Evolutionary conservation across 2,329 filamentous ascomycete species (phyloP).

Genomic region (Pseudophaeomoniella oleicola): DNA sequence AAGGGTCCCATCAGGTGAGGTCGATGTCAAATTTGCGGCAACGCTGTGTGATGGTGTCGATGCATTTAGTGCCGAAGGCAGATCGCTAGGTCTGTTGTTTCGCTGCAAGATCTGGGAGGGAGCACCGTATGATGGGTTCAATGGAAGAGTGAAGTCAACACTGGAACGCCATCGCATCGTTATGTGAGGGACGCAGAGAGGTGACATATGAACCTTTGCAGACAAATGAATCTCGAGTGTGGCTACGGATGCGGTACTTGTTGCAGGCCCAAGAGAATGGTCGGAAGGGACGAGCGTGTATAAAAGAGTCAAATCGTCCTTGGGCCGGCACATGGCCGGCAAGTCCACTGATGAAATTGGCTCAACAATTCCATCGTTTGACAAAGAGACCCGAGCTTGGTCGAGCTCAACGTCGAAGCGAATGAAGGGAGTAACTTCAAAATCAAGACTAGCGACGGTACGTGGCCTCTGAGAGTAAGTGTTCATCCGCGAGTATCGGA

Average conservation of each 20-base stretch:
- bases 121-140: slow-evolving; percentile 31
- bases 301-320: slow-evolving; percentile 42
- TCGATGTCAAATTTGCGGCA: slow-evolving; percentile 14
- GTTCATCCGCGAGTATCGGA: slow-evolving; percentile 37
- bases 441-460: slow-evolving; percentile 38
- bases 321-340: slow-evolving; percentile 30
- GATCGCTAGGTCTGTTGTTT: slow-evolving; percentile 27
- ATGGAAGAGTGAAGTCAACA: slow-evolving; percentile 31
- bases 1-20: slow-evolving; percentile 28
- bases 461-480: slow-evolving; percentile 27
- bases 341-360: slow-evolving; percentile 22
- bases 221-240: slow-evolving; percentile 32
- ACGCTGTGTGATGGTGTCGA: slow-evolving; percentile 4
- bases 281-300: slow-evolving; percentile 34
- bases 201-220: slow-evolving; percentile 23
- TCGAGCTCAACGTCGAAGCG: slow-evolving; percentile 35
- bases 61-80: slow-evolving; percentile 19
- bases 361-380: slow-evolving; percentile 29
- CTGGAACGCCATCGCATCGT: slow-evolving; percentile 33
- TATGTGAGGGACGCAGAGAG: slow-evolving; percentile 27
- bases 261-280: slow-evolving; percentile 17
- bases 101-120: slow-evolving; percentile 30
- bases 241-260: slow-evolving; percentile 23
- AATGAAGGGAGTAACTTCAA: slow-evolving; percentile 40
- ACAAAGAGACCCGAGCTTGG: slow-evolving; percentile 30